A percentile compares a stretch with the other conserved stretches of the same genome.
Conservation (phyloP, 192 early-diverging fungal genomes). For the Diversispora epigaea region DNA sequence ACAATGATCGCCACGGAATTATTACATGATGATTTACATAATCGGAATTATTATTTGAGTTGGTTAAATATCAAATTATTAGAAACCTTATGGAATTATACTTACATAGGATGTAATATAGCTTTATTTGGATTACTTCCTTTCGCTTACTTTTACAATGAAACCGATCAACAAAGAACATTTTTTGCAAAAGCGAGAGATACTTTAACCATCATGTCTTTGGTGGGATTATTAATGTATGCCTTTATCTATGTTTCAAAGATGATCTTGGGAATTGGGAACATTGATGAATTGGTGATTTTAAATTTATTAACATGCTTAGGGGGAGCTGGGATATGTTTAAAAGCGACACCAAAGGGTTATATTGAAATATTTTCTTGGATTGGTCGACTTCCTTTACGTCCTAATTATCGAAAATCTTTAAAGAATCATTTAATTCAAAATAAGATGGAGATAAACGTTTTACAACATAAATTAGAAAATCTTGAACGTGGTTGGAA, state of each 20-base stretch:
- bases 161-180: constrained; percentile 28
- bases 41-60: constrained; percentile 27
- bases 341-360: constrained; percentile 22
- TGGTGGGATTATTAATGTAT: constrained; percentile 30
- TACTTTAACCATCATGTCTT: constrained; percentile 14
- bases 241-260: constrained; percentile 26
- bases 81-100: constrained; percentile 31
- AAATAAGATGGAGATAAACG: constrained; percentile 20
- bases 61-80: constrained; percentile 26
- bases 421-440: constrained; percentile 15
- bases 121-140: constrained; percentile 28
- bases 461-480: constrained; percentile 9
- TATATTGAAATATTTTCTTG: constrained; percentile 27
- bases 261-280: constrained; percentile 7
- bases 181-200: constrained; percentile 28
- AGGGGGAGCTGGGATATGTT: constrained; percentile 19
- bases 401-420: constrained; percentile 18
- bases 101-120: constrained; percentile 32
- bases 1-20: constrained; percentile 31
- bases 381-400: constrained; percentile 15
- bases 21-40: not conserved
- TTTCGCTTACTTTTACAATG: constrained; percentile 31
- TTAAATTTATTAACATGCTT: constrained; percentile 30
- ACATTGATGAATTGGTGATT: constrained; percentile 11
- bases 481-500: constrained; percentile 1